phyloP scores from a whole-genome alignment of 129 eudicot species.

The Chrysanthemum makinoi region DNA sequence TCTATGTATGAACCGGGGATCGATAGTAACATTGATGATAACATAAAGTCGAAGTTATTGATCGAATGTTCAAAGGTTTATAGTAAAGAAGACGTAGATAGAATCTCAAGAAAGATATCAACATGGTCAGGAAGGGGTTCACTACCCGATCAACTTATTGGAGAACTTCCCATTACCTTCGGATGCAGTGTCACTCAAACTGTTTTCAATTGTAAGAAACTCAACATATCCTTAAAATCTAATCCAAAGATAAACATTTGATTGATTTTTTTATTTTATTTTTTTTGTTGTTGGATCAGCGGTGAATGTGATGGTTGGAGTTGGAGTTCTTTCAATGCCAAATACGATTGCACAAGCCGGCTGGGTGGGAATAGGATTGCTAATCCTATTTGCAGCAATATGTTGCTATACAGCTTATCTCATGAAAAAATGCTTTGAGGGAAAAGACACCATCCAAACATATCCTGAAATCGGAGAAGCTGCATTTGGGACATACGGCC shows the following conservation, averaged over 20 bases:
- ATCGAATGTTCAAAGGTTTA: conserved; percentile 41
- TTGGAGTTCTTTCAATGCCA: conserved; percentile 87
- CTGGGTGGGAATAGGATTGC: conserved; percentile 61
- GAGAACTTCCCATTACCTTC: conserved; percentile 58
- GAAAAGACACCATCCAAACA: conserved; percentile 52
- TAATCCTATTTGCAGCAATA: conserved; percentile 59
- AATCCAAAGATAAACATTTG: not conserved
- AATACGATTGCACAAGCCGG: conserved; percentile 72
- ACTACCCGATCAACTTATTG: conserved; percentile 42
- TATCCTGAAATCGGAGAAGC: conserved; percentile 95
- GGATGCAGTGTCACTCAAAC: conserved; percentile 76
- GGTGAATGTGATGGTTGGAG: conserved; percentile 82
- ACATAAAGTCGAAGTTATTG: conserved; percentile 47
- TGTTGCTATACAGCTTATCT: conserved; percentile 85
- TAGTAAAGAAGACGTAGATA: conserved; percentile 42
- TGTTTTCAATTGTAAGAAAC: conserved; percentile 62
- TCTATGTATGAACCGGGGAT: conserved; percentile 34
- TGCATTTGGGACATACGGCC: conserved; percentile 94
- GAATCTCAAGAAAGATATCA: conserved; percentile 42
- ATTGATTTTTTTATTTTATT: not conserved
- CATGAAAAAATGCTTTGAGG: conserved; percentile 79
- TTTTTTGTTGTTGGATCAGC: conserved; percentile 39
- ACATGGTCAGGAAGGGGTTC: conserved; percentile 46
- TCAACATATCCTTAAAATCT: not conserved
- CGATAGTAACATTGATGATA: conserved; percentile 40